Base-by-base conservation (phyloP, 1,284 basidiomycete genomes). In the Flammula alnicola region DNA sequence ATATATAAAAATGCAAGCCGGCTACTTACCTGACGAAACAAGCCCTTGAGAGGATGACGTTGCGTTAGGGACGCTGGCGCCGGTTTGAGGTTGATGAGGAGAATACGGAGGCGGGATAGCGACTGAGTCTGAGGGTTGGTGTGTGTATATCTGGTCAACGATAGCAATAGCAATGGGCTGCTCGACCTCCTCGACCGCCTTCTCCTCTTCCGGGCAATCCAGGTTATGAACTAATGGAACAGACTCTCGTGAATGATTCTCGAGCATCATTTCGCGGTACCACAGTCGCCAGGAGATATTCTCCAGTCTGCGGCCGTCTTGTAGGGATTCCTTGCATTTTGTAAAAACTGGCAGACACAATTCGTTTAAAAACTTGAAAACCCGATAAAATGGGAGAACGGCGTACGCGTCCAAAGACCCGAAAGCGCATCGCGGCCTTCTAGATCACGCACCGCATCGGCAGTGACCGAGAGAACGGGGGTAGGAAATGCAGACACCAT, bases 231-330 rank as follows among this genome's bases (percentile, higher is more conserved):
- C 45, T 31, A 54, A 52, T 7, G 57, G 58, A 20, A n/a, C n/a
- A n/a, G n/a, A n/a, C n/a, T n/a, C n/a, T 52, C 17, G 59, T n/a
- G 61, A 58, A 12, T 51, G 55, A 36, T 58, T 61, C 9, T 31
- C 19, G 20, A 65, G 63, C 38, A 73, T 63, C 57, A 84, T 73
- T 58, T 90, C 83, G 54, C 84, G 81, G 64, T 88, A 81, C 91
- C 90, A 93, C 10, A 94, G 71, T 43, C 91, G 74, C 92, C 91
- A 94, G 5, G 87, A 86, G 48, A 93, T 84, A 63, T 94, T 93
- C 70, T 94, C 91, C 22, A 93, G 77, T 25, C 92, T 74, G 19
- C 75, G 77, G 10, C 92, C 92, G 56, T 92, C 85, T 61, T 87
- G 80, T 7, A 94, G 70, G 3, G 83, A 84, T 57, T 83, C 80